Percentiles rank a stretch among this genome's conserved stretches.
These are phyloP conservation scores for Musa beccarii DNA, from an alignment of 176 grass and related monocot genomes.

Conservation along the genomic window DNA sequence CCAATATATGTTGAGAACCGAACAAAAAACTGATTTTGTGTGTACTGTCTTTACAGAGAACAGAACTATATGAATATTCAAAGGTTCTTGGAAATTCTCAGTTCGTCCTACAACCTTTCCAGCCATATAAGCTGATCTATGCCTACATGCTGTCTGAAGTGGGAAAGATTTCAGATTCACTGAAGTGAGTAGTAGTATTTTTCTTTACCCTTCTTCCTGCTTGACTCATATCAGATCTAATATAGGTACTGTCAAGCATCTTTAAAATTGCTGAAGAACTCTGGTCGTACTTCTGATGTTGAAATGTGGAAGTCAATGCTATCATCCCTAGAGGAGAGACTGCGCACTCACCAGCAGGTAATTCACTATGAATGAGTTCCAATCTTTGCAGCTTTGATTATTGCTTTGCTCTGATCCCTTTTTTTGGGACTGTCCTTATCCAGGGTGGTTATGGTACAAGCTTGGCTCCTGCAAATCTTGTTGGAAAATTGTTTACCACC, in stretches of 20 bases:
- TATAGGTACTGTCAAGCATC: constrained; percentile 92
- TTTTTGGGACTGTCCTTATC: constrained; percentile 7
- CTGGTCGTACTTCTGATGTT: constrained; percentile 72
- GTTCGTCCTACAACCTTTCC: constrained; percentile 79
- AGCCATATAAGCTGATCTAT: constrained; percentile 96
- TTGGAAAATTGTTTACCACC: constrained; percentile 78
- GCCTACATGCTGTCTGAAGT: constrained; percentile 94
- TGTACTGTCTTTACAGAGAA: constrained; percentile 47
- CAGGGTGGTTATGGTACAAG: constrained; percentile 90
- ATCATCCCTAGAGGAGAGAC: constrained; percentile 75
- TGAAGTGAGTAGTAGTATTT: constrained; percentile 48
- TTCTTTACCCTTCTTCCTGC: constrained; percentile 7
- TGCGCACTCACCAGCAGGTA: constrained; percentile 94
- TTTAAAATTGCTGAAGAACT: constrained; percentile 78
- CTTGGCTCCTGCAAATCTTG: constrained; percentile 68
- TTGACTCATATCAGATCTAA: constrained; percentile 8
- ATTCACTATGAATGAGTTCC: background rate
- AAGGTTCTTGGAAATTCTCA: constrained; percentile 98
- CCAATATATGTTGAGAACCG: background rate
- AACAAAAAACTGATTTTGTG: background rate
- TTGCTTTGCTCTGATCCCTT: constrained; percentile 11
- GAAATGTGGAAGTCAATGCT: constrained; percentile 82
- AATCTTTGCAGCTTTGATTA: constrained; percentile 3
- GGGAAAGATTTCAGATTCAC: constrained; percentile 75
- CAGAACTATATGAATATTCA: constrained; percentile 90